Evolutionary conservation across 768 basidiomycete genomes (phyloP), one percentile per base, ranked within the genome.

Genomic region (Pleurotus ostreatus): DNA sequence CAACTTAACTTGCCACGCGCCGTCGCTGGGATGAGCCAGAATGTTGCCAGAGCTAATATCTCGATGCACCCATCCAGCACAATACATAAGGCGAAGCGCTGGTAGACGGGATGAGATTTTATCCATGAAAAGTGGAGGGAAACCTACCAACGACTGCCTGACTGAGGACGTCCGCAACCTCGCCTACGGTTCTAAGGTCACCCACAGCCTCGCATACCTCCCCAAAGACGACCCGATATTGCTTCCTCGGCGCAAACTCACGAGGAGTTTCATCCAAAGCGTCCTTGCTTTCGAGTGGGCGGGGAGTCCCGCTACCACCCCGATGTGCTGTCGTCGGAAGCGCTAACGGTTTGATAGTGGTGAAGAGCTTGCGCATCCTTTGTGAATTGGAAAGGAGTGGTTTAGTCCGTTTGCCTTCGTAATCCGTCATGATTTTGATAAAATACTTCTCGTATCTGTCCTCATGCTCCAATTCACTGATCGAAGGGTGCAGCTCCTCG

Each of bases 1-100:
- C 7, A 48, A 15, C 7, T 52, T 52, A 13, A n/a, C 49, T 40
- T 40, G 49, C 49, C 30, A 38, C 6, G 8, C 13, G 2, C 23
- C 37, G 23, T 20, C 22, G 13, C 3, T 9, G 34, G 7, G 37
- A 13, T 52, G 26, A 12, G 49, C 49, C 13, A 52, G 34, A 37
- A 52, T 18, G 30, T 52, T 52, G n/a, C 49, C 37, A 11, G 39
- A 37, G 18, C 49, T 52, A 23, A 52, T 52, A 38, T 52, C 49
- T 16, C 49, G 2, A 37, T 52, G 49, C 1, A 52, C 49, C 49
- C 49, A 52, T 12, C 49, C 49, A 1, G 49, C 37, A 8, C 49
- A 41, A n/a, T 15, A 52, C 49, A 52, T 40, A 0, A 52, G 26
- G 30, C 23, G 46, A 26, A 48, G 46, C 2, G 46, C 46, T 26